Conservation (phyloP, 768 basidiomycete species). For the Termitomyces sp. region DNA sequence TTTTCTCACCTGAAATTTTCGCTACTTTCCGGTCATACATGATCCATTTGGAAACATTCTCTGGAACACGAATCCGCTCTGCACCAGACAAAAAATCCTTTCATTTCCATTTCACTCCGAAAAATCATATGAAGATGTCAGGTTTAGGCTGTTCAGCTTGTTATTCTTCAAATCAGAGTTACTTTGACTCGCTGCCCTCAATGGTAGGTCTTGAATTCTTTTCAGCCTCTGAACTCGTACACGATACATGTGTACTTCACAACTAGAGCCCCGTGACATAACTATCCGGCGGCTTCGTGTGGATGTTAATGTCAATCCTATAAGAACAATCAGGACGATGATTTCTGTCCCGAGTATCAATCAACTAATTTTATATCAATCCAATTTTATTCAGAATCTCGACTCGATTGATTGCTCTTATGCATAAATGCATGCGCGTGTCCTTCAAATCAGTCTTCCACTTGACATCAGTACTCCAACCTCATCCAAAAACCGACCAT, state of each 20-base stretch:
- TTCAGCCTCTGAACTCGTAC: background rate
- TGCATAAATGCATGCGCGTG: background rate
- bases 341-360: background rate
- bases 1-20: background rate
- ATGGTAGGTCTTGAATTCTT: background rate
- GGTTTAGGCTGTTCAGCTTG: background rate
- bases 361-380: background rate
- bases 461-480: background rate
- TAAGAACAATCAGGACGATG: too few species aligned
- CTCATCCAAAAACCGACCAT: background rate
- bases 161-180: background rate
- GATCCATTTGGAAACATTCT: background rate
- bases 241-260: background rate
- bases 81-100: background rate
- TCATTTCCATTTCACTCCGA: background rate
- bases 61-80: background rate
- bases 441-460: background rate
- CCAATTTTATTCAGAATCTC: background rate
- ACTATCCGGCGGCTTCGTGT: background rate
- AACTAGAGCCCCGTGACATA: background rate
- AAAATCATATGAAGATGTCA: background rate
- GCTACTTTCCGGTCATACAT: background rate
- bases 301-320: background rate
- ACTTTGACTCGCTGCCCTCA: background rate
- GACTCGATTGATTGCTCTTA: background rate